Evolutionary conservation across 371 early-diverging fungal genomes (phyloP).

Genomic region (Mucor saturninus): DNA sequence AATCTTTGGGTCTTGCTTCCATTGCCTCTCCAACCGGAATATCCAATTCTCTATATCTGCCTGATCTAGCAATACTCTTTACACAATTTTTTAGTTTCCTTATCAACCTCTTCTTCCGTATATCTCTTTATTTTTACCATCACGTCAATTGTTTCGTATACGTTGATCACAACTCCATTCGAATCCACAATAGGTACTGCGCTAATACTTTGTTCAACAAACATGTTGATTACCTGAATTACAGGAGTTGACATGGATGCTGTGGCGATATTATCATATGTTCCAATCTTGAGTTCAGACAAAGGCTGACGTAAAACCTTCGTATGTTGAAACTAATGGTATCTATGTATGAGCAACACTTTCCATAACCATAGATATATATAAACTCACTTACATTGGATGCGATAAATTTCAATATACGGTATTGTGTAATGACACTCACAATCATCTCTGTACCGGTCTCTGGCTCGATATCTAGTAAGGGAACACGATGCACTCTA

Average conservation of each 20-base stretch:
- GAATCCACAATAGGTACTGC: constrained; percentile 93
- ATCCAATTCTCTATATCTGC: constrained; percentile 69
- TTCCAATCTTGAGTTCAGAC: constrained; percentile 81
- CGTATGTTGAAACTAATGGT: constrained; percentile 66
- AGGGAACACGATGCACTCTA: constrained; percentile 83
- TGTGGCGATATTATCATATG: constrained; percentile 80
- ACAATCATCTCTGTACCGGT: constrained; percentile 86
- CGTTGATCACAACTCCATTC: constrained; percentile 83
- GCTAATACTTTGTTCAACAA: constrained; percentile 86
- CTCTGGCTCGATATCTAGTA: constrained; percentile 81
- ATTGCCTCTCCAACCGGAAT: constrained; percentile 88
- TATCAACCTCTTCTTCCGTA: constrained; percentile 43
- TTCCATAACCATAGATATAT: no score
- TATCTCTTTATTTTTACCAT: constrained; percentile 60
- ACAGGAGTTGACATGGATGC: constrained; percentile 80
- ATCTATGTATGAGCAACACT: no score
- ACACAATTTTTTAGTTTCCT: not conserved
- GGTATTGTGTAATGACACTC: constrained; percentile 87
- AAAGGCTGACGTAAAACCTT: constrained; percentile 63
- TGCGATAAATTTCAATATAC: constrained; percentile 52
- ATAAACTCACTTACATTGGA: constrained; percentile 2
- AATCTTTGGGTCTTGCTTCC: constrained; percentile 83
- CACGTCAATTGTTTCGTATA: constrained; percentile 94
- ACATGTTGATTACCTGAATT: constrained; percentile 86
- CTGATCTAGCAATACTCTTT: constrained; percentile 55